These are phyloP conservation scores for Blastobotrys mokoenaii DNA, from an alignment of 805 yeast species.

Conservation along the genomic window DNA sequence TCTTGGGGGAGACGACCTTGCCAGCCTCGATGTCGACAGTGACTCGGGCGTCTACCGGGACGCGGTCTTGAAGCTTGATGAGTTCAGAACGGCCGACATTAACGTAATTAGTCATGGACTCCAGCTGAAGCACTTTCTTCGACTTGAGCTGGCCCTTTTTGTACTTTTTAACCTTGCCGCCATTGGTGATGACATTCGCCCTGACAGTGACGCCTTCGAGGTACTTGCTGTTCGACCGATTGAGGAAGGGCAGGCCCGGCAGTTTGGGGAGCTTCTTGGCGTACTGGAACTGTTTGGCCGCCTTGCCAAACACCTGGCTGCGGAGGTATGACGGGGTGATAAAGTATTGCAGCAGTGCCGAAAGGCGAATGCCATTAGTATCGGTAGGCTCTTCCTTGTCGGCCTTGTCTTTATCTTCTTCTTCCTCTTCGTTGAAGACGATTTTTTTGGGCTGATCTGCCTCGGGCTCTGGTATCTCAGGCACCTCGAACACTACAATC, in stretches of 20 bases:
- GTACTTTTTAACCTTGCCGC: slow-evolving; percentile 20
- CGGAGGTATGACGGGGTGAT: slow-evolving; percentile 79
- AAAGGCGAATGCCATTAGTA: slow-evolving; percentile 43
- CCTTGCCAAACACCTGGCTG: slow-evolving; percentile 49
- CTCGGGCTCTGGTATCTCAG: slow-evolving; percentile 19
- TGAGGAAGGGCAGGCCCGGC: slow-evolving; percentile 69
- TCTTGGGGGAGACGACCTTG: slow-evolving; percentile 59
- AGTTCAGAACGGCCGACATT: slow-evolving; percentile 61
- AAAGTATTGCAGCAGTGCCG: slow-evolving; percentile 66
- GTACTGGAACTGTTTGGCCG: slow-evolving; percentile 39
- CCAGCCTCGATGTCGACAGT: slow-evolving; percentile 61
- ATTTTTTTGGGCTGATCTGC: slow-evolving; percentile 26
- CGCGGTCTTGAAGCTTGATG: slow-evolving; percentile 49
- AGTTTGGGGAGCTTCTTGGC: slow-evolving; percentile 68
- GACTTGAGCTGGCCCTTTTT: slow-evolving; percentile 31
- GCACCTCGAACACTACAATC: slow-evolving; percentile 57
- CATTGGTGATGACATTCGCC: slow-evolving; percentile 2
- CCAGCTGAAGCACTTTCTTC: slow-evolving; percentile 43
- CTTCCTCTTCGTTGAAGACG: slow-evolving; percentile 28
- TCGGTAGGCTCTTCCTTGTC: slow-evolving; percentile 14
- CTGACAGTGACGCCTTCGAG: slow-evolving; percentile 57
- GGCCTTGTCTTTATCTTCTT: slow-evolving; percentile 11
- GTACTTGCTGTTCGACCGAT: slow-evolving; percentile 34
- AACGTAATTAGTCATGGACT: slow-evolving; percentile 59
- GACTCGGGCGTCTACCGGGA: slow-evolving; percentile 73